phyloP scores from a whole-genome alignment of 306 rosid species.

The Pterocarpus macrocarpus region DNA sequence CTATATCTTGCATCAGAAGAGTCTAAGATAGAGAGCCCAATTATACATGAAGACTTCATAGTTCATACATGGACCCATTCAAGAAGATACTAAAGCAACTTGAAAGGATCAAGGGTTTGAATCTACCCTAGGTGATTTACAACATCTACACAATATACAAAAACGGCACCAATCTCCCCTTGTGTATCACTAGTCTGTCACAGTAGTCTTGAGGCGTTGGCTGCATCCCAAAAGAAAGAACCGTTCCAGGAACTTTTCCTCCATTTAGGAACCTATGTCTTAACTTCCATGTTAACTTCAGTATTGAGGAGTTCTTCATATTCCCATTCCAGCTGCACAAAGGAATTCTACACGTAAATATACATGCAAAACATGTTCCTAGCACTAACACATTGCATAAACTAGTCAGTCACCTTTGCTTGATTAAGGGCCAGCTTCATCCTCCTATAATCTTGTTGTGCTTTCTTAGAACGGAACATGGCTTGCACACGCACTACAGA shows the following conservation, averaged over 20 bases:
- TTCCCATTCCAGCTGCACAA: slow-evolving; percentile 85
- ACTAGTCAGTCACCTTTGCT: slow-evolving; percentile 67
- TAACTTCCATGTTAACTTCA: slow-evolving; percentile 59
- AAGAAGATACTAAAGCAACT: slow-evolving; percentile 45
- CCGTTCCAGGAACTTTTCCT: slow-evolving; percentile 16
- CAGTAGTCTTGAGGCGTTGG: neutral
- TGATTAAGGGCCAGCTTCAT: slow-evolving; percentile 78
- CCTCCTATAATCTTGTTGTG: slow-evolving; percentile 87
- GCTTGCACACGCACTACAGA: slow-evolving; percentile 84
- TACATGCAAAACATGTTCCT: slow-evolving; percentile 21
- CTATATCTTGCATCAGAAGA: slow-evolving; percentile 6
- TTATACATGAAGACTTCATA: neutral
- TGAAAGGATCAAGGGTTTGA: slow-evolving; percentile 44
- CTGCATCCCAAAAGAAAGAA: slow-evolving; percentile 16
- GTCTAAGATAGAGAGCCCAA: slow-evolving; percentile 28
- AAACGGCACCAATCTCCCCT: slow-evolving; percentile 36
- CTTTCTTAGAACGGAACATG: slow-evolving; percentile 94
- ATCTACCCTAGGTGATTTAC: slow-evolving; percentile 57
- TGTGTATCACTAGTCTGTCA: slow-evolving; percentile 27
- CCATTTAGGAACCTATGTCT: slow-evolving; percentile 37
- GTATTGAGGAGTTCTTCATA: slow-evolving; percentile 65
- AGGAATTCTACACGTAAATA: slow-evolving; percentile 40
- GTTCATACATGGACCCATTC: slow-evolving; percentile 41
- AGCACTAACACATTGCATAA: neutral
- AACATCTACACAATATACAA: slow-evolving; percentile 57